These are phyloP conservation scores for Ganoderma sinense DNA, from an alignment of 1,284 basidiomycete species.

Conservation along the genomic window DNA sequence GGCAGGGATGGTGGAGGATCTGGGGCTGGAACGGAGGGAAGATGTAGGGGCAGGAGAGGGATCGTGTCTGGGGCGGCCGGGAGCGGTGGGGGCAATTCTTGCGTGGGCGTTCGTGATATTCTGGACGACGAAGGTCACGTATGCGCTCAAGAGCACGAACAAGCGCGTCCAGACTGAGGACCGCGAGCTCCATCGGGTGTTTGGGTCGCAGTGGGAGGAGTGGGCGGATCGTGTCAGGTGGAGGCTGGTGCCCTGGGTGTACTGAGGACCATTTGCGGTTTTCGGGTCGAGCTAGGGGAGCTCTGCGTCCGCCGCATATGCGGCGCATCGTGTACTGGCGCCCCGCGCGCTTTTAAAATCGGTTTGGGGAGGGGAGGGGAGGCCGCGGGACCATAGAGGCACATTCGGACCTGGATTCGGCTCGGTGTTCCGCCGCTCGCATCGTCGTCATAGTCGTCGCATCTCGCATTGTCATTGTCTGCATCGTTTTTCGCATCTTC, in stretches of 20 bases:
- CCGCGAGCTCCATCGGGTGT: conserved; percentile 56
- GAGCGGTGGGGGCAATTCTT: conserved; percentile 24
- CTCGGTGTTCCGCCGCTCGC: neutral
- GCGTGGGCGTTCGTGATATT: conserved; percentile 35
- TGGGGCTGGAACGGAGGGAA: conserved; percentile 38
- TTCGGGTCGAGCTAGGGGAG: neutral
- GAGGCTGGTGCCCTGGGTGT: conserved; percentile 61
- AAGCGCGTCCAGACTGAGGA: conserved; percentile 51
- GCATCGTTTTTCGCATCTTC: neutral
- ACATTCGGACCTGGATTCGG: neutral
- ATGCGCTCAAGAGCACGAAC: conserved; percentile 38
- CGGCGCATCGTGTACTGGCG: neutral
- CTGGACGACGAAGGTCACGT: conserved; percentile 36
- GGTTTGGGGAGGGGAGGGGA: neutral
- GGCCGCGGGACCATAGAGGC: conserved; percentile 4
- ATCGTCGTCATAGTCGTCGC: neutral
- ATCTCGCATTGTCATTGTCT: neutral
- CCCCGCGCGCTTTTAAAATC: neutral
- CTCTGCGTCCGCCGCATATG: neutral
- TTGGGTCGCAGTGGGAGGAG: conserved; percentile 59
- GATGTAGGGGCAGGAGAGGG: neutral
- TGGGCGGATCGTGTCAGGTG: conserved; percentile 57
- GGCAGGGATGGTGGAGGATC: conserved; percentile 32
- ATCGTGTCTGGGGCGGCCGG: conserved; percentile 36
- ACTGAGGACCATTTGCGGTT: neutral